Evolutionary conservation across 2,329 filamentous ascomycete genomes (phyloP), one percentile per base, ranked within the genome.

Genomic region (Talaromyces piceae): DNA sequence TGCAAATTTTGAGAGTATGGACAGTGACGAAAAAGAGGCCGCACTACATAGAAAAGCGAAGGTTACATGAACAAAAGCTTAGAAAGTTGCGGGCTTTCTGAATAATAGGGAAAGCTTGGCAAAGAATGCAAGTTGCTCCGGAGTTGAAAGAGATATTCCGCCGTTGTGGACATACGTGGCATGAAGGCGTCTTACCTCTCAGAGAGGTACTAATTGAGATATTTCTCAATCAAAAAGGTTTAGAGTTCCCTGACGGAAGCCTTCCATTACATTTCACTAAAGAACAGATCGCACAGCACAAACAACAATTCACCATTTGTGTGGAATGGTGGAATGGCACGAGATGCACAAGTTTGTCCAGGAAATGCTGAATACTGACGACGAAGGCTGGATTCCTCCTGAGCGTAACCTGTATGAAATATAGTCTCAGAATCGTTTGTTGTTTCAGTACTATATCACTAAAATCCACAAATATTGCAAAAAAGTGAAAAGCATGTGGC

Each of bases 121-220:
- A 44, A 53, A 41, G 57, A 48, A 28, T 53, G 59, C 11, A 49
- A 50, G 23, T 45, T 60, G 30, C 61, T 57, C 27, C 25, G 25
- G 4, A 54, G 58, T 33, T 51, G 12, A 49, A 52, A 52, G 18
- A 58, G 60, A 28, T 61, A 62, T 48, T 66, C 64, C 47, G 49
- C 56, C 46, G 58, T 30, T 53, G 51, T 51, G 51, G 51, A 39
- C 30, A 51, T 13, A 45, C 57, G 27, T 64, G 52, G 16, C 57
- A 64, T 57, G 58, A 65, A 44, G 62, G 62, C 18, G 50, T 47
- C 20, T 53, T 65, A 46, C 59, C 62, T 39, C 59, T 65, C 43
- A 59, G 59, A 27, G 59, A 54, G 30, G 26, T 44, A 27, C 18
- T 48, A n/a, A 37, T 48, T 22, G 45, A 25, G 12, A 23, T 48